phyloP scores from a whole-genome alignment of 2,329 filamentous ascomycete genomes.

The Microcera coccophila region DNA sequence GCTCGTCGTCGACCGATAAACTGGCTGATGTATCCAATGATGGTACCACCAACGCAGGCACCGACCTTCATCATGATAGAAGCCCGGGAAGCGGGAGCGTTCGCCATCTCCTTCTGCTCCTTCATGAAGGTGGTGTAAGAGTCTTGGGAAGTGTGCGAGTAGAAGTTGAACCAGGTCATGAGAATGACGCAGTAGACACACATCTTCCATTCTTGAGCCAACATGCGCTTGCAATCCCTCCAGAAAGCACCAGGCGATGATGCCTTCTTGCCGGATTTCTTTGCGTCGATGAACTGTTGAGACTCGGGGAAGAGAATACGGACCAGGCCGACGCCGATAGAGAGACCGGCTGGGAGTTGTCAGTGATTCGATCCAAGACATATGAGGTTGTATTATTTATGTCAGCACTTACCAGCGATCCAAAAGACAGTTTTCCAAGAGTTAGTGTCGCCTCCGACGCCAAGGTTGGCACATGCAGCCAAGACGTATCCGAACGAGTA shows the following conservation, averaged over 20 bases:
- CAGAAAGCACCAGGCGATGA: constrained; percentile 56
- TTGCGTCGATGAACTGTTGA: constrained; percentile 68
- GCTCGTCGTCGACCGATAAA: constrained; percentile 69
- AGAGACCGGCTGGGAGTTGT: constrained; percentile 50
- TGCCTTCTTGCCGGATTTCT: constrained; percentile 52
- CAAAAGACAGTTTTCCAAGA: constrained; percentile 76
- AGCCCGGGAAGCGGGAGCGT: constrained; percentile 62
- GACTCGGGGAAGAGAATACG: constrained; percentile 70
- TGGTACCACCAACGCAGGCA: constrained; percentile 68
- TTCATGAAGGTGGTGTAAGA: constrained; percentile 80
- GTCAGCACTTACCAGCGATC: constrained; percentile 54
- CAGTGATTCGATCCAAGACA: no score
- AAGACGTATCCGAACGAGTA: constrained; percentile 78
- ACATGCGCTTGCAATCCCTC: constrained; percentile 64
- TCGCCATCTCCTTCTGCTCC: constrained; percentile 64
- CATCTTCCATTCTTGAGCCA: constrained; percentile 69
- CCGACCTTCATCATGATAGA: constrained; percentile 80
- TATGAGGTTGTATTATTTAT: no score
- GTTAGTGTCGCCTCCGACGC: constrained; percentile 59
- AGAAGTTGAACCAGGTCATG: constrained; percentile 74
- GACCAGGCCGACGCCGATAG: constrained; percentile 64
- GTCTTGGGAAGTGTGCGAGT: constrained; percentile 77
- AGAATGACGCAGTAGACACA: constrained; percentile 72
- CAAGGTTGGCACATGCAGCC: constrained; percentile 70
- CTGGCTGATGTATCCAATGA: constrained; percentile 71